A percentile compares a stretch with the other conserved stretches of the same genome.
These are phyloP conservation scores for Tieghemiomyces parasiticus DNA, from an alignment of 192 early-diverging fungal genomes.

Conservation along the genomic window DNA sequence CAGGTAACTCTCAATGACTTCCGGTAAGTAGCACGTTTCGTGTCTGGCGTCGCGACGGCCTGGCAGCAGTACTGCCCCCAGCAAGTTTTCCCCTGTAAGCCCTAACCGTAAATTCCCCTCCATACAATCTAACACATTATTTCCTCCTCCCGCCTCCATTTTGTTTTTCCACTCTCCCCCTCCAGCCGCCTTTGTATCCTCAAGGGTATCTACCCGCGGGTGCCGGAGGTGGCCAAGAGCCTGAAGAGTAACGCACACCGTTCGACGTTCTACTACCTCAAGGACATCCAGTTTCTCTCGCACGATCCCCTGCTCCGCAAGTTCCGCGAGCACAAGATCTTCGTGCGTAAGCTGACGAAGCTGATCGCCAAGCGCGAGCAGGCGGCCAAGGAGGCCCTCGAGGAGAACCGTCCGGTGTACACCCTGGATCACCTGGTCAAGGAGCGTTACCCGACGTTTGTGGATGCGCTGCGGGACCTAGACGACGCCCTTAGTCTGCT, in stretches of 20 bases:
- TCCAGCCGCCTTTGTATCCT: slow-evolving; percentile 95
- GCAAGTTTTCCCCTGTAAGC: background rate
- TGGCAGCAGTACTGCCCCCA: background rate
- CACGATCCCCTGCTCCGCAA: slow-evolving; percentile 89
- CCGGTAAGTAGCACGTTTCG: slow-evolving; percentile 34
- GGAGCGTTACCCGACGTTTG: slow-evolving; percentile 91
- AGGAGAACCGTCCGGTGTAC: slow-evolving; percentile 67
- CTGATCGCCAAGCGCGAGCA: slow-evolving; percentile 72
- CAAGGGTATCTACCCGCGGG: slow-evolving; percentile 96
- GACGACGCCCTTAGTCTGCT: slow-evolving; percentile 98
- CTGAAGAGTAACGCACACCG: slow-evolving; percentile 79
- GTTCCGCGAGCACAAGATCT: slow-evolving; percentile 85
- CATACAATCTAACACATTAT: background rate
- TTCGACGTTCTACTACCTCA: slow-evolving; percentile 73
- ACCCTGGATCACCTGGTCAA: slow-evolving; percentile 87
- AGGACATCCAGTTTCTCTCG: slow-evolving; percentile 88
- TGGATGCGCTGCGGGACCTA: slow-evolving; percentile 83
- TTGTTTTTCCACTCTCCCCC: too few relatives aligned
- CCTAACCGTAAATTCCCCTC: background rate
- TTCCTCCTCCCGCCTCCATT: too few relatives aligned
- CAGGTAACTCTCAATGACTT: slow-evolving; percentile 90
- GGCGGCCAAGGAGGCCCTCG: slow-evolving; percentile 56
- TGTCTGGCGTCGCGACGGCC: background rate
- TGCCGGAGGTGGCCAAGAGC: slow-evolving; percentile 88
- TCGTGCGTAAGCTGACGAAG: slow-evolving; percentile 73